A percentile compares a stretch with the other conserved stretches of the same genome.
phyloP scores from a whole-genome alignment of 306 rosid species.

The Calophaca sinica region DNA sequence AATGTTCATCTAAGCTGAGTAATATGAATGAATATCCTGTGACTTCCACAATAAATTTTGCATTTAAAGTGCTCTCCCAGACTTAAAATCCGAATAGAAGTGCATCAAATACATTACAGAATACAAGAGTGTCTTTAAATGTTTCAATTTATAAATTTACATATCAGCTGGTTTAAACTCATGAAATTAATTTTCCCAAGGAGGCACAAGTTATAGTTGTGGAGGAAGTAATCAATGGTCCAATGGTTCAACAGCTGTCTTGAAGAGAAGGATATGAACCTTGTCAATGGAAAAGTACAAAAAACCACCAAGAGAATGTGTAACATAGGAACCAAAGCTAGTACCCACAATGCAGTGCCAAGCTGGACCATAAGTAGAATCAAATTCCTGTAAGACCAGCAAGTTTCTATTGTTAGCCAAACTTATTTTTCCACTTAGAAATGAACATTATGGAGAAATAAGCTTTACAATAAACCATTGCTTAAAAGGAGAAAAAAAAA shows the following conservation, averaged over 20 bases:
- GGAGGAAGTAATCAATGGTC: slow-evolving; percentile 54
- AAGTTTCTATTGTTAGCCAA: slow-evolving; percentile 34
- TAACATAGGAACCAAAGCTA: slow-evolving; percentile 96
- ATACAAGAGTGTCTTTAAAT: slow-evolving; percentile 29
- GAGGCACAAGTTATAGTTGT: slow-evolving; percentile 28
- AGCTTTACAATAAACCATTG: not conserved
- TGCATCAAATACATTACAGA: slow-evolving; percentile 43
- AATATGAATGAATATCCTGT: not conserved
- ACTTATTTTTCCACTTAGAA: slow-evolving; percentile 1
- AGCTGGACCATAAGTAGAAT: slow-evolving; percentile 89
- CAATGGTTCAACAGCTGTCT: slow-evolving; percentile 88
- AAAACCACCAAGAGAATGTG: slow-evolving; percentile 88
- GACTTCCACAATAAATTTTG: too few species aligned
- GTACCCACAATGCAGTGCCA: slow-evolving; percentile 99
- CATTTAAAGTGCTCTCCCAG: not conserved
- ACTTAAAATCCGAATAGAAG: not conserved
- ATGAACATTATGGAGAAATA: too few species aligned
- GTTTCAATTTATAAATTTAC: slow-evolving; percentile 45
- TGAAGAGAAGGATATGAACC: slow-evolving; percentile 90
- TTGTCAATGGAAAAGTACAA: slow-evolving; percentile 91
- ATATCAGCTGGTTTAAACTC: slow-evolving; percentile 25
- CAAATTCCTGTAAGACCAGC: slow-evolving; percentile 74
- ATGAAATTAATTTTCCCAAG: slow-evolving; percentile 31
- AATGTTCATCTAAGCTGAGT: slow-evolving; percentile 14
- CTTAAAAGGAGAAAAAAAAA: too few species aligned